Evolutionary conservation across 495 filamentous ascomycete genomes (phyloP).

Genomic region (Chaetomidium leptoderma): DNA sequence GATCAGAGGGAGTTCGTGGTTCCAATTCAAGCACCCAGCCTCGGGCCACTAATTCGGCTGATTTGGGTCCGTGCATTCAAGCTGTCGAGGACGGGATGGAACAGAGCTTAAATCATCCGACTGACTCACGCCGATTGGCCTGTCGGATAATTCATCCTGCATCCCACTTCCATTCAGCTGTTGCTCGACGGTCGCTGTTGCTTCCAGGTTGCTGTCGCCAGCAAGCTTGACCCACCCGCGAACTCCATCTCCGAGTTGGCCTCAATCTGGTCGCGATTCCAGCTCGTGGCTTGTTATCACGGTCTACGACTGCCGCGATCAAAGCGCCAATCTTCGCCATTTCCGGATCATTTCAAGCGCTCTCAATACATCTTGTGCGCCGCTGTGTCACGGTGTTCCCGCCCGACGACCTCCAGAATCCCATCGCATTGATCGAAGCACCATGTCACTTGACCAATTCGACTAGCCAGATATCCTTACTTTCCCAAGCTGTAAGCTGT

Average conservation of each 20-base stretch:
- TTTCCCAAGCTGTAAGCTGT: conserved; percentile 25
- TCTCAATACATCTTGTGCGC: background rate
- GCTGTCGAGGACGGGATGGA: too few relatives aligned
- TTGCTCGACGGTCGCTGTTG: background rate
- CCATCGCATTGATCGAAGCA: conserved; percentile 20
- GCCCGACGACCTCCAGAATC: background rate
- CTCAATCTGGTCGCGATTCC: conserved; percentile 14
- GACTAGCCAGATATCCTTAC: conserved; percentile 20
- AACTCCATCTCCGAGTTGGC: conserved; percentile 16
- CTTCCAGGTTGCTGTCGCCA: background rate
- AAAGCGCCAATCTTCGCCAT: background rate
- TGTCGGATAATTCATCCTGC: conserved; percentile 22
- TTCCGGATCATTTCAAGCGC: background rate
- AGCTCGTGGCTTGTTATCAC: background rate
- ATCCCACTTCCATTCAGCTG: conserved; percentile 18
- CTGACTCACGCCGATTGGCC: conserved; percentile 15
- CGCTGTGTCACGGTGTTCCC: background rate
- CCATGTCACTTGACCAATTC: conserved; percentile 28
- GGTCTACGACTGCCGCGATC: background rate
- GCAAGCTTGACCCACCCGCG: conserved; percentile 12
- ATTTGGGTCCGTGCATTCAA: background rate
- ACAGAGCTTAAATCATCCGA: too few relatives aligned
- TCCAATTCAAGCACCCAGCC: too few relatives aligned
- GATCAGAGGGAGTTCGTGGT: too few relatives aligned
- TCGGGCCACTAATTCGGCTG: too few relatives aligned